Conservation (phyloP, 805 yeast genomes). For the Suhomyces tanzawaensis region DNA sequence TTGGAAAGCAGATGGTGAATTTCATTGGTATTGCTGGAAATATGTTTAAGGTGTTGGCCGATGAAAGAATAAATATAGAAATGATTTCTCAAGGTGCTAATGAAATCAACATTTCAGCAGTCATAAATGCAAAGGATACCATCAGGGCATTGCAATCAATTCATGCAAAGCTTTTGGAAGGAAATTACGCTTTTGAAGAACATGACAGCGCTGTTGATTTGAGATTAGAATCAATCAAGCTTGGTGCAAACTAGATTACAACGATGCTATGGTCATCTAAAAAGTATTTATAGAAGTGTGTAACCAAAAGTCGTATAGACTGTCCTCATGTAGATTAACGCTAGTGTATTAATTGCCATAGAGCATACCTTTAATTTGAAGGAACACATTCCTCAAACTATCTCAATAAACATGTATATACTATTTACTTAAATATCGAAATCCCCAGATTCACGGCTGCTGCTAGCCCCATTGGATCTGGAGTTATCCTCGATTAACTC, state of each 20-base stretch:
- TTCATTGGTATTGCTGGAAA: slow-evolving; percentile 95
- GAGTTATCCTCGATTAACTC: slow-evolving; percentile 50
- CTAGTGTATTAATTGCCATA: too few relatives aligned
- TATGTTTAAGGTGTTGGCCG: slow-evolving; percentile 92
- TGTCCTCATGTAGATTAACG: too few relatives aligned
- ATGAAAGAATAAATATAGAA: slow-evolving; percentile 88
- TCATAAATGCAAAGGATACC: slow-evolving; percentile 79
- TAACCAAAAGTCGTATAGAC: too few relatives aligned
- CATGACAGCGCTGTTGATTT: slow-evolving; percentile 28
- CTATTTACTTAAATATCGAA: slow-evolving; percentile 27
- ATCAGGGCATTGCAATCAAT: slow-evolving; percentile 82
- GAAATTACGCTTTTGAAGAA: slow-evolving; percentile 22
- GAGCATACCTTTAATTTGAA: too few relatives aligned
- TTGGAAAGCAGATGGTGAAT: slow-evolving; percentile 97
- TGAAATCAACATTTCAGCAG: slow-evolving; percentile 95
- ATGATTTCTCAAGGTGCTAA: slow-evolving; percentile 99
- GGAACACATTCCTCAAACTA: too few relatives aligned
- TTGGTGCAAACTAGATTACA: slow-evolving; percentile 6
- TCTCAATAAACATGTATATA: too few relatives aligned
- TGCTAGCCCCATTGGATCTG: slow-evolving; percentile 11
- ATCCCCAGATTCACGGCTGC: slow-evolving; percentile 30
- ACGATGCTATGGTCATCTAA: too few relatives aligned
- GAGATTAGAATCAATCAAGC: slow-evolving; percentile 30
- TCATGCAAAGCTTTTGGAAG: slow-evolving; percentile 71
- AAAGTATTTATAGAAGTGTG: too few relatives aligned